A percentile compares a stretch with the other conserved stretches of the same genome.
phyloP scores from a whole-genome alignment of 2,329 filamentous ascomycete species.

The Cordyceps militaris region DNA sequence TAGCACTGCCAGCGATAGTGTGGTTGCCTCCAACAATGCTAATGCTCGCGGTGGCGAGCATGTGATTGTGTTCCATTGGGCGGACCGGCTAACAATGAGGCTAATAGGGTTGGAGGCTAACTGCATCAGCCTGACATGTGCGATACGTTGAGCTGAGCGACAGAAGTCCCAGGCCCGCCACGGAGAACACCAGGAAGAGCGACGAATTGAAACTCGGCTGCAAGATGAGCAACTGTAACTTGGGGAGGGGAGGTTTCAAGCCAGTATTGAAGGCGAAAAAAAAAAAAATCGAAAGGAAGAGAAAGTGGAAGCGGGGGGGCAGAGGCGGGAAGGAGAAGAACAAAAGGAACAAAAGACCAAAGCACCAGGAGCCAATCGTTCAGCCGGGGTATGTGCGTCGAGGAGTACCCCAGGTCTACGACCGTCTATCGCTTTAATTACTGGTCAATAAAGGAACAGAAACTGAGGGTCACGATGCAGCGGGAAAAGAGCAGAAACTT shows the following conservation, averaged over 20 bases:
- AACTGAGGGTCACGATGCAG: not conserved
- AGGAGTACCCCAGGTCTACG: not conserved
- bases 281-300: not conserved
- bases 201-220: too few species aligned
- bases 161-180: constrained; percentile 6
- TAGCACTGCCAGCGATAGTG: not conserved
- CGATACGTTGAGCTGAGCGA: constrained; percentile 2
- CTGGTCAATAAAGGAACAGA: too few species aligned
- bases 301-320: not conserved
- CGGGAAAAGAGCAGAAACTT: not conserved
- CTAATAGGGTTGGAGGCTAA: not conserved
- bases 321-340: not conserved
- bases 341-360: not conserved
- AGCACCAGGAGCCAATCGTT: not conserved
- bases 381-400: not conserved
- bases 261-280: not conserved
- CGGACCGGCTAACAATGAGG: not conserved
- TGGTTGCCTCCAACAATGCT: not conserved
- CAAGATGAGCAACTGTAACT: not conserved
- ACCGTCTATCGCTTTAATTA: not conserved
- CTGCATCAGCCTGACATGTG: constrained; percentile 11
- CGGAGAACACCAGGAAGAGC: not conserved
- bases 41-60: constrained; percentile 17
- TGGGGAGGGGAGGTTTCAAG: not conserved
- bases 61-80: constrained; percentile 19